These are phyloP conservation scores for Trapa incisa DNA, from an alignment of 345 rosid species.

Conservation along the genomic window DNA sequence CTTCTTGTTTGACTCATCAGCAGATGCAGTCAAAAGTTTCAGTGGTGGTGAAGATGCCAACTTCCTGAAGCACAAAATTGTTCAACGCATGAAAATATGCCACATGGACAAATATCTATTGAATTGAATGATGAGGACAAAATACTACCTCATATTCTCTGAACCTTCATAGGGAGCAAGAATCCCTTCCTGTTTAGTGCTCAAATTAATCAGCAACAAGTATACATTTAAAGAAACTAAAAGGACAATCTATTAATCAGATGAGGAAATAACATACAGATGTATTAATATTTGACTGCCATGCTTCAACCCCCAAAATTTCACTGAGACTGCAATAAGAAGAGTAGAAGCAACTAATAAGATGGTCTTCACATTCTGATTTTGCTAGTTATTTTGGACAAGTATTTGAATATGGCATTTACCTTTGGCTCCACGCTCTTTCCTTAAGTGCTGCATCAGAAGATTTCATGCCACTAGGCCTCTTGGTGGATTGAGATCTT, in stretches of 20 bases:
- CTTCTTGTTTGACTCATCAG: constrained; percentile 70
- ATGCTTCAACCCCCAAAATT: constrained; percentile 58
- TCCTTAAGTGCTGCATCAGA: constrained; percentile 49
- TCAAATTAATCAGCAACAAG: not conserved
- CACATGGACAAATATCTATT: not conserved
- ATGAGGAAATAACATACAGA: constrained; percentile 36
- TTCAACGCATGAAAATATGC: constrained; percentile 10
- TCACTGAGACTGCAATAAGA: constrained; percentile 58
- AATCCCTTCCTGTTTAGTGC: constrained; percentile 40
- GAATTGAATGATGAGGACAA: constrained; percentile 4
- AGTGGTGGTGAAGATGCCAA: constrained; percentile 46
- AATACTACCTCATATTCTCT: constrained; percentile 46
- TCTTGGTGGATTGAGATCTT: constrained; percentile 55
- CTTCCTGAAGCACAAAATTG: constrained; percentile 37
- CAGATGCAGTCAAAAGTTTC: constrained; percentile 58
- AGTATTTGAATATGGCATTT: constrained; percentile 15
- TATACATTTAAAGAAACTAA: not conserved
- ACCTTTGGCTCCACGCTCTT: constrained; percentile 71
- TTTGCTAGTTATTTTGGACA: not conserved
- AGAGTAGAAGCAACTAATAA: not conserved
- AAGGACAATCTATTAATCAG: constrained; percentile 4
- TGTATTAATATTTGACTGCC: constrained; percentile 32
- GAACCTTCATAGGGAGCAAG: constrained; percentile 37
- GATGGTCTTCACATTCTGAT: not conserved
- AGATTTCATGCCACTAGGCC: constrained; percentile 49